Percentiles rank a stretch among this genome's conserved stretches.
These are phyloP conservation scores for Candida easanensis DNA, from an alignment of 805 yeast species.

Conservation along the genomic window DNA sequence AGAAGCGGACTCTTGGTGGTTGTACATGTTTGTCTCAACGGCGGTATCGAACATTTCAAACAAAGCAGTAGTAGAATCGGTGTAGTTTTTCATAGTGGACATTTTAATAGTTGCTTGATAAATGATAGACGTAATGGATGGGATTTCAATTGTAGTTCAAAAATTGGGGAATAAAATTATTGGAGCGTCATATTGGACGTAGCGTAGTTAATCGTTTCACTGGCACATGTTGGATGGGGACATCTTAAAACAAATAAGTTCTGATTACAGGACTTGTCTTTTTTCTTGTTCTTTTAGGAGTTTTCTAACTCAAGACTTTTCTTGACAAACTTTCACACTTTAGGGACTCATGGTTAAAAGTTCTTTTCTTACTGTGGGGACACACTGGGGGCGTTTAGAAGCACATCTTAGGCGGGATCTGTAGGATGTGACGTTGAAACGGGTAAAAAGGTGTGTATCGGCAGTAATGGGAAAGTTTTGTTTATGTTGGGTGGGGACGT, in stretches of 20 bases:
- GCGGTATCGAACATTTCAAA: conserved; percentile 28
- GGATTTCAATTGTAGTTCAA: conserved; percentile 2
- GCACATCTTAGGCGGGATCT: conserved; percentile 22
- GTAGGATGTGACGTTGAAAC: conserved; percentile 1
- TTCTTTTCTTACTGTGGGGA: conserved; percentile 5
- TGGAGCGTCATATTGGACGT: conserved; percentile 29
- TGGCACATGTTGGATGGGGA: conserved; percentile 24
- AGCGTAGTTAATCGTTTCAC: conserved; percentile 15
- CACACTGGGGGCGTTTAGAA: conserved; percentile 23
- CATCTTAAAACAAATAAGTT: conserved; percentile 16
- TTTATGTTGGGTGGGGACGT: not conserved
- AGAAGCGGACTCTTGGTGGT: conserved; percentile 7
- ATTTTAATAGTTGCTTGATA: not conserved
- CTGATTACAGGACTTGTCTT: conserved; percentile 9
- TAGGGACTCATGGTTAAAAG: conserved; percentile 10
- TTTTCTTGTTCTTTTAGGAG: not conserved
- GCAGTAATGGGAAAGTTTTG: conserved; percentile 17
- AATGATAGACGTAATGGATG: not conserved
- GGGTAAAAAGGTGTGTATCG: conserved; percentile 8
- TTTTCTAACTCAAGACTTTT: conserved; percentile 5
- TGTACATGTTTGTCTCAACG: conserved; percentile 15
- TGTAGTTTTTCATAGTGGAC: conserved; percentile 5
- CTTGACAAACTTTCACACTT: conserved; percentile 4
- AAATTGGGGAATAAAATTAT: conserved; percentile 7
- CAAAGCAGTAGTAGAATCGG: conserved; percentile 18